Conservation (phyloP, 345 rosid species). For the Linum usitatissimum region DNA sequence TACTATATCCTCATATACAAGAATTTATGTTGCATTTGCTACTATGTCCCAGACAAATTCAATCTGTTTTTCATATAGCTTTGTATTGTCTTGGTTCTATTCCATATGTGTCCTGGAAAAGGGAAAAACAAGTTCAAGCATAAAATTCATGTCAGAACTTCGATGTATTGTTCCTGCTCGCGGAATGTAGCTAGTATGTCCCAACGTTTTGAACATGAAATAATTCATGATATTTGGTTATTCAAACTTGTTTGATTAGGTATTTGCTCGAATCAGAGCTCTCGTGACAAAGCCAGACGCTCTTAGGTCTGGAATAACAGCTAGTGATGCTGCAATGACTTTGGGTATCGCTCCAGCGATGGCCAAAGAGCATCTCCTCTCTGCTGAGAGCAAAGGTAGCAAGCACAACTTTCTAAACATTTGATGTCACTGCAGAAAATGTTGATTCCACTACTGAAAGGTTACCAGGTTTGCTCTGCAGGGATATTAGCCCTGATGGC, state of each 20-base stretch:
- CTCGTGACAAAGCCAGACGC: slow-evolving; percentile 58
- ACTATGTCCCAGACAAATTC: too few relatives aligned
- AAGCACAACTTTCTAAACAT: slow-evolving; percentile 4
- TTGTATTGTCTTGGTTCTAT: background rate
- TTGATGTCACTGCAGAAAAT: background rate
- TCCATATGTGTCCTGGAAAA: background rate
- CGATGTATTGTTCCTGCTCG: background rate
- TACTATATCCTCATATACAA: slow-evolving; percentile 11
- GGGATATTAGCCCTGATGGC: slow-evolving; percentile 84
- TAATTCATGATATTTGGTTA: background rate
- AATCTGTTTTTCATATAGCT: background rate
- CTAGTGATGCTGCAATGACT: slow-evolving; percentile 89
- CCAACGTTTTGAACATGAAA: background rate
- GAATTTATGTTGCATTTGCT: background rate
- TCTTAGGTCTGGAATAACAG: slow-evolving; percentile 59
- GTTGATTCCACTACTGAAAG: slow-evolving; percentile 9
- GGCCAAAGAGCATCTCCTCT: slow-evolving; percentile 93
- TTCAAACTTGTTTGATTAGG: slow-evolving; percentile 24
- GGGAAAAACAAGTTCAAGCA: background rate
- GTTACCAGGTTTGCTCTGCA: slow-evolving; percentile 71
- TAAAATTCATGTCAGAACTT: background rate
- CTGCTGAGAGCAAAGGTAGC: slow-evolving; percentile 82
- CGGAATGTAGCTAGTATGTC: background rate
- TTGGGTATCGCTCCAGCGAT: slow-evolving; percentile 92
- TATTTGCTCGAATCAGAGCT: slow-evolving; percentile 58